These are phyloP conservation scores for Ophiocordyceps unilateralis DNA, from an alignment of 2,329 filamentous ascomycete species.

Conservation along the genomic window DNA sequence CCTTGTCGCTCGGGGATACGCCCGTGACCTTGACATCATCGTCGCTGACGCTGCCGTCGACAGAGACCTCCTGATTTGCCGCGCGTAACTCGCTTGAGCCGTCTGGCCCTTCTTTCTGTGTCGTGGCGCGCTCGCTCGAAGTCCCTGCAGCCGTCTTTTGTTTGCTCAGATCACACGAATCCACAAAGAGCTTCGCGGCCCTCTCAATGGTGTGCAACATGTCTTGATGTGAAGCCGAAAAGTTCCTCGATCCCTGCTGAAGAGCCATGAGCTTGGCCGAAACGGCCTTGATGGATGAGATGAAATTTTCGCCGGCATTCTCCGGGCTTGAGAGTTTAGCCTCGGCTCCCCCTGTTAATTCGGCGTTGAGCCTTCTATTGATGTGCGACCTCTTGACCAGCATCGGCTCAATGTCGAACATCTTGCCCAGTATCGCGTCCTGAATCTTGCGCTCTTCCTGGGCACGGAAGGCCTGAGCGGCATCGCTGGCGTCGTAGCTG, in stretches of 20 bases:
- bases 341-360: too few species aligned
- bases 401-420: constrained; percentile 32
- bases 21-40: too few species aligned
- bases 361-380: too few species aligned
- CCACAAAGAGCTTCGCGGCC: constrained; percentile 33
- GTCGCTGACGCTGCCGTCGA: too few species aligned
- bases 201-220: constrained; percentile 31
- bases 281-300: constrained; percentile 19
- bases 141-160: too few species aligned
- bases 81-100: too few species aligned
- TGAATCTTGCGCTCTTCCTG: constrained; percentile 37
- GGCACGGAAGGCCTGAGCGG: constrained; percentile 28
- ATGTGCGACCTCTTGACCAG: constrained; percentile 15
- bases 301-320: constrained; percentile 13
- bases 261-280: constrained; percentile 25
- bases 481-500: constrained; percentile 20
- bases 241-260: constrained; percentile 18
- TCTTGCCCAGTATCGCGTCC: constrained; percentile 31
- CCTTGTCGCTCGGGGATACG: too few species aligned
- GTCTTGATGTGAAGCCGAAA: constrained; percentile 23
- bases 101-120: too few species aligned
- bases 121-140: too few species aligned
- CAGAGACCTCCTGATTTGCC: too few species aligned
- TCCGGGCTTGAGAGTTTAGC: constrained; percentile 5
- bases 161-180: constrained; percentile 12